phyloP scores from a whole-genome alignment of 2,329 filamentous ascomycete genomes.

The Penicillium sp. region DNA sequence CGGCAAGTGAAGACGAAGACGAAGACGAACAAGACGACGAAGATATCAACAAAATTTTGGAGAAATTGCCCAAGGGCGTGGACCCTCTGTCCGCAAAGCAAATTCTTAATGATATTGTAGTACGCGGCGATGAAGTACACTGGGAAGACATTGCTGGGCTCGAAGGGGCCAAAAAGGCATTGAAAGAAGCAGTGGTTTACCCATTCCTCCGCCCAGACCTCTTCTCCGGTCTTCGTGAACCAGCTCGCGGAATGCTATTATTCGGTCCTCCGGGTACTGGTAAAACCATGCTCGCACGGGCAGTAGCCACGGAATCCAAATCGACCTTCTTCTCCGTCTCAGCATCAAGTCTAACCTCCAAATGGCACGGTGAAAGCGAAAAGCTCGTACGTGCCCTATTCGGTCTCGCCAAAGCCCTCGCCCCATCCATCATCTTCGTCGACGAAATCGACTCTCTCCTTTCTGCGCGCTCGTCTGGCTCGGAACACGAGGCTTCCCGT shows the following conservation, averaged over 20 bases:
- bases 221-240: constrained; percentile 93
- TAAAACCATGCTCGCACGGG: constrained; percentile 95
- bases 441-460: constrained; percentile 96
- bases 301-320: constrained; percentile 89
- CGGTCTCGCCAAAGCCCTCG: constrained; percentile 80
- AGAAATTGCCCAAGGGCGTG: constrained; percentile 76
- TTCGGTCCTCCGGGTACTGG: constrained; percentile 98
- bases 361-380: constrained; percentile 94
- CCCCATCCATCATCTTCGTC: constrained; percentile 96
- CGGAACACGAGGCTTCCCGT: constrained; percentile 89
- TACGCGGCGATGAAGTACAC: constrained; percentile 90
- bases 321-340: constrained; percentile 98
- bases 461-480: constrained; percentile 72
- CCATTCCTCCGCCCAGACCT: constrained; percentile 93
- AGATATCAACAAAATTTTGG: constrained; percentile 67
- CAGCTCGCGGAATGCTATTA: constrained; percentile 89
- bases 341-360: constrained; percentile 89
- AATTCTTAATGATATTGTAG: constrained; percentile 93
- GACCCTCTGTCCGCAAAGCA: constrained; percentile 83
- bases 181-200: constrained; percentile 96
- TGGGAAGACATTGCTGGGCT: constrained; percentile 94
- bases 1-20: constrained; percentile 48
- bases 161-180: constrained; percentile 83
- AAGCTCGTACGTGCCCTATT: constrained; percentile 95
- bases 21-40: constrained; percentile 56